Evolutionary conservation across 257 asterid species (phyloP).

Genomic region (Solanum rostratum): DNA sequence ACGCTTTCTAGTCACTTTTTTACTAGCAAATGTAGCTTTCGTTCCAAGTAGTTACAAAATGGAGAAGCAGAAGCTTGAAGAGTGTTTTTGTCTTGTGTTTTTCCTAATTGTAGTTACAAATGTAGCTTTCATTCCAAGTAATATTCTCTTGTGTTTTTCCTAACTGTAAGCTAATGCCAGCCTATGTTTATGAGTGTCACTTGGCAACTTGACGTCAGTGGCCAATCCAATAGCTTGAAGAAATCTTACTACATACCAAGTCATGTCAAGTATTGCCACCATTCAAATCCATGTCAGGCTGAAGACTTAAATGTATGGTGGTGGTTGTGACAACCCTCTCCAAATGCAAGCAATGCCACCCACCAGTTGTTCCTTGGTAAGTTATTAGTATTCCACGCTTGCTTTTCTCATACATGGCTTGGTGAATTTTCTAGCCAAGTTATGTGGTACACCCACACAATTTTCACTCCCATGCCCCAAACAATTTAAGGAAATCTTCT

Average conservation of each 20-base stretch:
- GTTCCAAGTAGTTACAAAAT: neutral
- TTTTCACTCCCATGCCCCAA: slow-evolving; percentile 86
- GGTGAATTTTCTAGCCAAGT: slow-evolving; percentile 90
- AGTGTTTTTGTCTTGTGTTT: too few species aligned
- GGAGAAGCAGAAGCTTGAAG: neutral
- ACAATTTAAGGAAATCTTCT: slow-evolving; percentile 73
- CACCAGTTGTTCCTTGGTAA: slow-evolving; percentile 74
- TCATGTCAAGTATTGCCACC: slow-evolving; percentile 83
- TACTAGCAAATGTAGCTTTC: neutral
- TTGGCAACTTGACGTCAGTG: slow-evolving; percentile 53
- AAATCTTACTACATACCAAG: too few species aligned
- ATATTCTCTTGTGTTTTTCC: neutral
- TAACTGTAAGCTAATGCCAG: slow-evolving; percentile 22
- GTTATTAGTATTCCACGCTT: slow-evolving; percentile 65
- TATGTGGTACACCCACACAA: slow-evolving; percentile 72
- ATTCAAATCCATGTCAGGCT: slow-evolving; percentile 64
- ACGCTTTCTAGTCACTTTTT: too few species aligned
- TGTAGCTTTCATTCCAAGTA: too few species aligned
- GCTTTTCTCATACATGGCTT: slow-evolving; percentile 85
- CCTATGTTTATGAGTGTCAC: slow-evolving; percentile 32
- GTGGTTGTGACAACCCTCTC: slow-evolving; percentile 84
- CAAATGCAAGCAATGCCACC: slow-evolving; percentile 70
- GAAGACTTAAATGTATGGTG: slow-evolving; percentile 80
- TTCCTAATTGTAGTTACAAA: neutral
- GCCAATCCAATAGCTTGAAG: too few species aligned